These are phyloP conservation scores for Chrysanthemum lavandulifolium DNA, from an alignment of 129 eudicot species.

Conservation along the genomic window DNA sequence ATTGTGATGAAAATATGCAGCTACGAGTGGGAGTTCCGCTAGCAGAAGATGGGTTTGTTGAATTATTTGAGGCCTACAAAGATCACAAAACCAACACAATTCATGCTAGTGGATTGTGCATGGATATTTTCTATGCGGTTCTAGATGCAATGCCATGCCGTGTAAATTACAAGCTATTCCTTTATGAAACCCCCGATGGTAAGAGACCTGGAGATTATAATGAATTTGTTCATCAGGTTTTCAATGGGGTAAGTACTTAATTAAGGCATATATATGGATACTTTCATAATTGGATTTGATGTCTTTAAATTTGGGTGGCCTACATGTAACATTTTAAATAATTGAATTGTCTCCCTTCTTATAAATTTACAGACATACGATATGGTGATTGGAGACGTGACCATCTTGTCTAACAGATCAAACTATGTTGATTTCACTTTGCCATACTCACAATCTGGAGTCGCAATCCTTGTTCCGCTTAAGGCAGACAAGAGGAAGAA, in stretches of 20 bases:
- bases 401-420: slow-evolving; percentile 42
- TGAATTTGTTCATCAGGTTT: slow-evolving; percentile 32
- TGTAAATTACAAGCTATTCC: slow-evolving; percentile 34
- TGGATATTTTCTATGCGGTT: slow-evolving; percentile 54
- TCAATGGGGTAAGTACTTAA: slow-evolving; percentile 37
- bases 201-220: neutral
- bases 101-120: slow-evolving; percentile 42
- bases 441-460: slow-evolving; percentile 50
- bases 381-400: slow-evolving; percentile 48
- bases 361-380: slow-evolving; percentile 34
- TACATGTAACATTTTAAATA: no score
- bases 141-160: slow-evolving; percentile 33
- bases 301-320: no score
- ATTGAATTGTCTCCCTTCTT: neutral
- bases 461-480: slow-evolving; percentile 40
- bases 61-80: slow-evolving; percentile 31
- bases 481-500: slow-evolving; percentile 35
- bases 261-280: neutral
- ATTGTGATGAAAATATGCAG: neutral
- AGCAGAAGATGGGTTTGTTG: slow-evolving; percentile 28
- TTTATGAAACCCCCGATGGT: slow-evolving; percentile 32
- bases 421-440: slow-evolving; percentile 47
- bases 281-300: neutral
- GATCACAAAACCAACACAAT: slow-evolving; percentile 16
- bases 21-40: slow-evolving; percentile 47